Conservation (phyloP, 139 green algal species). For the Ettlia oleoabundans region DNA sequence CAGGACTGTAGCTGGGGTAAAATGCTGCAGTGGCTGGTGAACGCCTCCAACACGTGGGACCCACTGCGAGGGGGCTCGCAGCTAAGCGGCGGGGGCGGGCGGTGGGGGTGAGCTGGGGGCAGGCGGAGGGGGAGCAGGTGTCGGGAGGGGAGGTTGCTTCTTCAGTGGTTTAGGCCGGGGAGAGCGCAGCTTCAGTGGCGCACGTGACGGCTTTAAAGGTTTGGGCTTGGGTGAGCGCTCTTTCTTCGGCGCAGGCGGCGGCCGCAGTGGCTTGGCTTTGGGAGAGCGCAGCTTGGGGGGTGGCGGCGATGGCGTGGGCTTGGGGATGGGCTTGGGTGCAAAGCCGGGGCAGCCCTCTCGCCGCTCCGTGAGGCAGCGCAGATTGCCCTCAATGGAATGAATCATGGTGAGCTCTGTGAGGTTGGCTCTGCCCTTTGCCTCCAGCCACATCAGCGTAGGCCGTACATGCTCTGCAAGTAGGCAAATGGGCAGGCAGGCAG, state of each 20-base stretch:
- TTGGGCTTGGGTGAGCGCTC: background rate
- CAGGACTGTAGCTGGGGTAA: no score
- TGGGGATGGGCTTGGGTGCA: background rate
- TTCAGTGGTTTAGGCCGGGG: no score
- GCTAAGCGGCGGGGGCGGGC: no score
- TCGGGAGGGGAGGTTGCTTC: no score
- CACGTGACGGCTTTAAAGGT: background rate
- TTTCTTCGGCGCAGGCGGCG: background rate
- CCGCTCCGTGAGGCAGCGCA: conserved; percentile 1
- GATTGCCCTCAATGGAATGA: background rate
- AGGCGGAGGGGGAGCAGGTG: no score
- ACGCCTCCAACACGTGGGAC: no score
- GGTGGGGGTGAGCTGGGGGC: no score
- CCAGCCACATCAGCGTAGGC: conserved; percentile 24
- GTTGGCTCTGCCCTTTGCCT: conserved; percentile 6
- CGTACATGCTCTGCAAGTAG: conserved; percentile 1
- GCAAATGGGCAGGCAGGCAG: no score
- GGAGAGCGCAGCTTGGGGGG: background rate
- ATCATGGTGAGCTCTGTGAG: background rate
- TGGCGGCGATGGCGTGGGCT: background rate
- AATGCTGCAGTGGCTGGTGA: no score
- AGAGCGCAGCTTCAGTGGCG: no score
- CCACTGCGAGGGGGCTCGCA: no score
- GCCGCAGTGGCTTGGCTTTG: background rate
- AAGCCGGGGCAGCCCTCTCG: conserved; percentile 1